These are phyloP conservation scores for Hypoxylon sp. DNA, from an alignment of 2,329 filamentous ascomycete species.

Conservation along the genomic window DNA sequence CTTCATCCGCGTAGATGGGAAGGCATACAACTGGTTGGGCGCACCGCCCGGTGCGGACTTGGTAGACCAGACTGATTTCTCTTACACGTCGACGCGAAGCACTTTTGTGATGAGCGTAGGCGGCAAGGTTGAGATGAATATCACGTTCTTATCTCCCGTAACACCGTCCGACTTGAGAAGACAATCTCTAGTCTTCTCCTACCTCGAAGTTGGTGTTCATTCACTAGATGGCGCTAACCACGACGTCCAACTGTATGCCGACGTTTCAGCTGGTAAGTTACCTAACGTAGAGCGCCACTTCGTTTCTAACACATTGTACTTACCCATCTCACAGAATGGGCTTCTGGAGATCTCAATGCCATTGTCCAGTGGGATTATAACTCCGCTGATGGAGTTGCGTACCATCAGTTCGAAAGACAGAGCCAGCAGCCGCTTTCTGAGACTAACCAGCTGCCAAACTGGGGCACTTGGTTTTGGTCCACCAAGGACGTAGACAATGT, in stretches of 20 bases:
- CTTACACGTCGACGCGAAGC: conserved; percentile 80
- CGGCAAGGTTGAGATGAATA: conserved; percentile 71
- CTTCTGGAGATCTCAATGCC: conserved; percentile 70
- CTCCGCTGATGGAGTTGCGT: conserved; percentile 65
- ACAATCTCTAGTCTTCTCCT: conserved; percentile 79
- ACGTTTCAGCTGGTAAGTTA: conserved; percentile 74
- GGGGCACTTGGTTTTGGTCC: conserved; percentile 81
- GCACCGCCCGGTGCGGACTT: conserved; percentile 60
- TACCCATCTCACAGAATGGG: conserved; percentile 70
- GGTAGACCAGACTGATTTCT: conserved; percentile 72
- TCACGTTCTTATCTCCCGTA: conserved; percentile 79
- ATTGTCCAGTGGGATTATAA: conserved; percentile 74
- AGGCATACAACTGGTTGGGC: conserved; percentile 77
- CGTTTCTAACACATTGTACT: conserved; percentile 25
- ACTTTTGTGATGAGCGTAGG: conserved; percentile 76
- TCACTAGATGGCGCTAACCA: conserved; percentile 74
- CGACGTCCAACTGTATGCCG: conserved; percentile 77
- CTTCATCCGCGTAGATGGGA: conserved; percentile 75
- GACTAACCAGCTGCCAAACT: conserved; percentile 77
- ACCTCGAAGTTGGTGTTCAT: conserved; percentile 72
- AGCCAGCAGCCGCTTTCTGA: conserved; percentile 77
- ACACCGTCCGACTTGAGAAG: conserved; percentile 74
- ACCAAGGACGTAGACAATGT: conserved; percentile 67
- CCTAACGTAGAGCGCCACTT: not conserved
- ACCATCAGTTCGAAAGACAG: conserved; percentile 73